Evolutionary conservation across 1,139 yeast genomes (phyloP), one percentile per base, ranked within the genome.

Genomic region (Blastobotrys persicus): DNA sequence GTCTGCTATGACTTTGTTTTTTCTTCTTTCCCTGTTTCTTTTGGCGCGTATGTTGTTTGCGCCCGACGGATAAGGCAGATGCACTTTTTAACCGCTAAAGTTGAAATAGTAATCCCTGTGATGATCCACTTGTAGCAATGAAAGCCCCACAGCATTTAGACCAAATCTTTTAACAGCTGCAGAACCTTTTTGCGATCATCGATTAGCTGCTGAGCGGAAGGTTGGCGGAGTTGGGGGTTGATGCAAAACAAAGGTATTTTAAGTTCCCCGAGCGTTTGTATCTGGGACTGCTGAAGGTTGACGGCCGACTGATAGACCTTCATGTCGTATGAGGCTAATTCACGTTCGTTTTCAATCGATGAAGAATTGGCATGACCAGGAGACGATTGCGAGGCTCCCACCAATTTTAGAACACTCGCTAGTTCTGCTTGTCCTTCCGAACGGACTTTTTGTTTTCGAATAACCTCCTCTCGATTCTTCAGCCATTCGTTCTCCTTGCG

Each of bases 171-270:
- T 13, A 60, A 42, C 40, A 61, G 53, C 32, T 54, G 55, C 18
- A 62, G 39, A 7, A 62, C 32, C 43, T 54, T 55, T 28, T 42
- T 51, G 37, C 55, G 52, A 39, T 61, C 60, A 2, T 45, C 50
- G 11, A 28, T 40, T 23, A 41, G 39, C 18, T 20, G 40, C 9
- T 23, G 28, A 31, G n/a, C n/a, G n/a, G 14, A 31, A 18, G 39
- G 49, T 20, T 40, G 42, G 35, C 32, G 26, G 28, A 46, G 7
- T 28, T 44, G 51, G 5, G 38, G 32, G 3, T 52, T 41, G 2
- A 57, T 42, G 43, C 65, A 60, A 41, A 63, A 61, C 26, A 63
- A 52, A 2, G 67, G 67, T 12, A 63, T 56, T 5, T 52, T 45
- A 31, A 61, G 54, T 33, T 57, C 59, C 7, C 43, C 44, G 41